A percentile compares a stretch with the other conserved stretches of the same genome.
Evolutionary conservation across 2,329 filamentous ascomycete species (phyloP).

Genomic region (Cladophialophora yegresii): DNA sequence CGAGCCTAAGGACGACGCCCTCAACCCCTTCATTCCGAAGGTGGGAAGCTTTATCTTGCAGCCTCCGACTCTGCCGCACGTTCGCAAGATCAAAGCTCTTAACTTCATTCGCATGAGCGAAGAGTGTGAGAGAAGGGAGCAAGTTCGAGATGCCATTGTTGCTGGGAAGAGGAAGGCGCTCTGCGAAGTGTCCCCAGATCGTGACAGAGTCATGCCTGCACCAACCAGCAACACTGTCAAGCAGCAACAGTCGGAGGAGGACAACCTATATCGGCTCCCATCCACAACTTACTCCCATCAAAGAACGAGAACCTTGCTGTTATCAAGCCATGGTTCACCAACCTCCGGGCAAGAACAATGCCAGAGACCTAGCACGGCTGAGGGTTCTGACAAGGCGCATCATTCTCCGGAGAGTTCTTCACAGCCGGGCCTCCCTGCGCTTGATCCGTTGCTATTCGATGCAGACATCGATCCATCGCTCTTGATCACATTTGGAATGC

Average conservation of each 20-base stretch:
- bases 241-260: slow-evolving; percentile 5
- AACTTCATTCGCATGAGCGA: slow-evolving; percentile 30
- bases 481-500: slow-evolving; percentile 24
- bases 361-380: not conserved
- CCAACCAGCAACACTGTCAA: not conserved
- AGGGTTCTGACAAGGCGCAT: not conserved
- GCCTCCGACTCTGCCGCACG: slow-evolving; percentile 31
- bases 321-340: slow-evolving; percentile 7
- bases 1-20: slow-evolving; percentile 28
- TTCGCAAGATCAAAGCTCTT: slow-evolving; percentile 31
- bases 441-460: slow-evolving; percentile 8
- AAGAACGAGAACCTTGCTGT: slow-evolving; percentile 23
- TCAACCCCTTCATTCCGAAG: slow-evolving; percentile 35
- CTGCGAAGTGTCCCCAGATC: slow-evolving; percentile 1
- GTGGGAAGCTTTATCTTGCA: slow-evolving; percentile 32
- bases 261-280: slow-evolving; percentile 16
- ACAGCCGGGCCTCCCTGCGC: slow-evolving; percentile 17
- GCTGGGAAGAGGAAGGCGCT: slow-evolving; percentile 7
- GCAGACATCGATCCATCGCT: slow-evolving; percentile 20
- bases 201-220: not conserved
- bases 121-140: slow-evolving; percentile 1
- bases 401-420: slow-evolving; percentile 9
- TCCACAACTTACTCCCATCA: slow-evolving; percentile 22
- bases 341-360: not conserved
- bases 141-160: slow-evolving; percentile 3